Base-by-base conservation (phyloP, 345 rosid genomes). In the Chamaenerion angustifolium region DNA sequence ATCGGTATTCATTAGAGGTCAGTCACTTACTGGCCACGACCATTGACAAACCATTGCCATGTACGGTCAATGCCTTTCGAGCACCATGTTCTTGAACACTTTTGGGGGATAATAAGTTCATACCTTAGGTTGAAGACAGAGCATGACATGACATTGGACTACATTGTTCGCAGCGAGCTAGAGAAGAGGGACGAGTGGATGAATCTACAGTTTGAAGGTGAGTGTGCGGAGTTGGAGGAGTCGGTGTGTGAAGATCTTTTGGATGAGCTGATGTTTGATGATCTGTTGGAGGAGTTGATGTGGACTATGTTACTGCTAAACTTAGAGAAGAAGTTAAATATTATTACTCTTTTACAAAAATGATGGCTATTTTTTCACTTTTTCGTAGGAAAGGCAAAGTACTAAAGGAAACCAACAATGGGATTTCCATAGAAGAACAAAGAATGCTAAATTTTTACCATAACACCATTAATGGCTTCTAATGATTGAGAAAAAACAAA, bases 131-230 rank as follows among this genome's bases (percentile, higher is more conserved):
- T 76, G 71, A 59, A 69, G 19, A 57, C 63, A 16, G 56, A 40
- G 8, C 47, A 49, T 0, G 76, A 74, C 13, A 70, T 61, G 3
- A 68, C 74, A 11, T 16, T 72, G 69, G 86, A 86, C 61, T 58
- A 68, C 46, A 48, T 71, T 14, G 65, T 71, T 21, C 52, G 64
- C 45, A 68, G 64, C 55, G 94, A 90, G 61, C 69, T 83, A 40
- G 55, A 64, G 1, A 81, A 62, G 64, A 53, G 42, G 11, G 76
- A 76, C 42, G 79, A 80, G 15, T 86, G 98, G 98, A 78, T 86
- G 95, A 78, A 76, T 62, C 66, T 86, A 18, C 89, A 82, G 60
- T 81, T 74, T 43, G 88, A 86, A 37, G 49, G 66, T 10, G 92
- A 83, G 67, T 76, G 94, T 25, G 67, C 71, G 6, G 95, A 75